Evolutionary conservation across 2,329 filamentous ascomycete genomes (phyloP).

Genomic region (Phyllosticta citrichinensis): DNA sequence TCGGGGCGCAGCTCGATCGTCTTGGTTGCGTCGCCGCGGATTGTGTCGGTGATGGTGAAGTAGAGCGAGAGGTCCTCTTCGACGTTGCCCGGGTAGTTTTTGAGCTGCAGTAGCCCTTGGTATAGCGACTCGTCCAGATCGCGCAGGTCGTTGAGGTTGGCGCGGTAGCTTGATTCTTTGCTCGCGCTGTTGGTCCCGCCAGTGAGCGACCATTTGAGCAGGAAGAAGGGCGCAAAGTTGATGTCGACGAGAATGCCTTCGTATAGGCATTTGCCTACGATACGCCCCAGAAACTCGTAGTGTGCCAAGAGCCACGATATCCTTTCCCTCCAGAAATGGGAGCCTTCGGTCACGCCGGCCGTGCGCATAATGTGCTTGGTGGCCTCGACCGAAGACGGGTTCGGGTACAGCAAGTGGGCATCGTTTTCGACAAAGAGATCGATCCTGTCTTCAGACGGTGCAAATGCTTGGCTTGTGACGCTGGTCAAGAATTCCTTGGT

Average conservation of each 20-base stretch:
- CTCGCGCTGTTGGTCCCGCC: conserved; percentile 53
- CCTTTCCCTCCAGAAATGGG: conserved; percentile 46
- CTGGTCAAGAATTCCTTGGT: conserved; percentile 95
- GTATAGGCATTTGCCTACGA: conserved; percentile 94
- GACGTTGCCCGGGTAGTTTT: conserved; percentile 76
- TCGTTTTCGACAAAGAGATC: conserved; percentile 75
- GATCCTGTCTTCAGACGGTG: conserved; percentile 39
- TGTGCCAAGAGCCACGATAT: conserved; percentile 55
- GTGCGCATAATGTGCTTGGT: conserved; percentile 48
- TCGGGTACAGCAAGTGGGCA: conserved; percentile 79
- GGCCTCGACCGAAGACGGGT: conserved; percentile 67
- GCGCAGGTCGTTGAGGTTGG: conserved; percentile 87
- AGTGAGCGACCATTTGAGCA: conserved; percentile 85
- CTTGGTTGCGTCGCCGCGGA: conserved; percentile 43
- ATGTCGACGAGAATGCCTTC: conserved; percentile 93
- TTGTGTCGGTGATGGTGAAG: conserved; percentile 74
- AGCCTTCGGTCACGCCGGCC: conserved; percentile 42
- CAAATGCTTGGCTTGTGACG: conserved; percentile 77
- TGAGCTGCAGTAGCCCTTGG: conserved; percentile 70
- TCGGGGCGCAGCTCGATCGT: conserved; percentile 67
- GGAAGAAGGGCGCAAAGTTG: conserved; percentile 87
- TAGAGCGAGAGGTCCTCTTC: conserved; percentile 65
- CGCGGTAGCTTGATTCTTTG: conserved; percentile 65
- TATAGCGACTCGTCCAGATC: conserved; percentile 89
- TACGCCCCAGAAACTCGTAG: conserved; percentile 85